phyloP scores from a whole-genome alignment of 345 rosid genomes.

The Salix viminalis region DNA sequence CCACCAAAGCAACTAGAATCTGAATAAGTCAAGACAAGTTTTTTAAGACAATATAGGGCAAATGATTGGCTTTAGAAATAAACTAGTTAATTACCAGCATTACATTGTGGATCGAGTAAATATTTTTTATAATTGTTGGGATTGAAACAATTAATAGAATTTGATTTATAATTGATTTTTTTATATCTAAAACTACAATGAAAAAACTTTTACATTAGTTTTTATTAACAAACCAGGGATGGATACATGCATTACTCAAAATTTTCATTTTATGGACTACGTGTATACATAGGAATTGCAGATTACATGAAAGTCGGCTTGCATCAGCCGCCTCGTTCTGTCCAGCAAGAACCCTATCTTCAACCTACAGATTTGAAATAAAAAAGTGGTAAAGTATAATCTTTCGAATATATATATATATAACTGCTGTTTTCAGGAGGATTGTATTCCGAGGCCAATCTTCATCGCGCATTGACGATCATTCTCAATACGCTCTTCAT shows the following conservation, averaged over 20 bases:
- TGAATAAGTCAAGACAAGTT: too few relatives aligned
- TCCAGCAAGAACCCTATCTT: neutral
- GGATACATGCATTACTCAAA: neutral
- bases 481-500: slow-evolving; percentile 70
- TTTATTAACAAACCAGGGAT: neutral
- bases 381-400: neutral
- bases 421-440: neutral
- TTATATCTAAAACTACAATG: too few relatives aligned
- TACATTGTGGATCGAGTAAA: rapidly evolving
- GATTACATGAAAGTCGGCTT: slow-evolving; percentile 4
- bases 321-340: neutral
- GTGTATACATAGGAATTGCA: neutral
- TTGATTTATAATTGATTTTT: too few relatives aligned
- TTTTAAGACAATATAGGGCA: too few relatives aligned
- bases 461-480: slow-evolving; percentile 61
- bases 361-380: neutral
- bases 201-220: too few relatives aligned
- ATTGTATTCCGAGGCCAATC: neutral
- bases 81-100: too few relatives aligned
- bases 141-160: too few relatives aligned
- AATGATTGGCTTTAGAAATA: too few relatives aligned
- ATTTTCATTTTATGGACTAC: neutral
- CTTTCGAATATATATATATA: neutral
- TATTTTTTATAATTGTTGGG: too few relatives aligned
- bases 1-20: too few relatives aligned